These are phyloP conservation scores for Kurtzmaniella quercitrusa DNA, from an alignment of 1,139 yeast genomes.

Conservation along the genomic window DNA sequence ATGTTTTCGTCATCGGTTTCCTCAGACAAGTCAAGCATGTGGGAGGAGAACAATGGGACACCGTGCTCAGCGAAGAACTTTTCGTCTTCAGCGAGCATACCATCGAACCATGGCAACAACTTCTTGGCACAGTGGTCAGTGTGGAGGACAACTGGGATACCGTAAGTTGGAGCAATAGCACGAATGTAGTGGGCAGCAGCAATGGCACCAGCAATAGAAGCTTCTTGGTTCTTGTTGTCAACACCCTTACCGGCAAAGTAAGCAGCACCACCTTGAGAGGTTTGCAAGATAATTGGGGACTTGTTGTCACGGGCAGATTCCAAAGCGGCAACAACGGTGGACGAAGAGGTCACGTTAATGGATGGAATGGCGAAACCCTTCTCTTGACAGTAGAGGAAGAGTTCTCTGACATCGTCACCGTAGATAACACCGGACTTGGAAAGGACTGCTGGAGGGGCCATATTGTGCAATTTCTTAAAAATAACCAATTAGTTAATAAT, in stretches of 20 bases:
- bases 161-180: slow-evolving; percentile 93
- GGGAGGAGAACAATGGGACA: slow-evolving; percentile 96
- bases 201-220: slow-evolving; percentile 90
- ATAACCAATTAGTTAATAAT: slow-evolving; percentile 1
- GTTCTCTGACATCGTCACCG: slow-evolving; percentile 94
- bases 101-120: slow-evolving; percentile 97
- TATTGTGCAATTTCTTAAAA: slow-evolving; percentile 10
- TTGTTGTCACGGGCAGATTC: slow-evolving; percentile 98
- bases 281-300: slow-evolving; percentile 94
- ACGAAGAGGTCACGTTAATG: slow-evolving; percentile 94
- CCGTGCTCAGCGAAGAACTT: slow-evolving; percentile 82
- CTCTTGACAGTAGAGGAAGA: slow-evolving; percentile 91
- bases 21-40: slow-evolving; percentile 98
- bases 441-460: slow-evolving; percentile 62
- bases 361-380: slow-evolving; percentile 98
- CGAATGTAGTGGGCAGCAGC: slow-evolving; percentile 99
- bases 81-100: slow-evolving; percentile 96
- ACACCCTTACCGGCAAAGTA: slow-evolving; percentile 99
- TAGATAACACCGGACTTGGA: slow-evolving; percentile 97
- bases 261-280: slow-evolving; percentile 99
- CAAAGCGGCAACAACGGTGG: slow-evolving; percentile 94
- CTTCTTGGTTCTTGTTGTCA: slow-evolving; percentile 86
- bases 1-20: slow-evolving; percentile 96
- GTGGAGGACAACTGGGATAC: slow-evolving; percentile 95
- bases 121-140: slow-evolving; percentile 99